These are phyloP conservation scores for Crassisporium funariophilum DNA, from an alignment of 768 basidiomycete species.

Conservation along the genomic window DNA sequence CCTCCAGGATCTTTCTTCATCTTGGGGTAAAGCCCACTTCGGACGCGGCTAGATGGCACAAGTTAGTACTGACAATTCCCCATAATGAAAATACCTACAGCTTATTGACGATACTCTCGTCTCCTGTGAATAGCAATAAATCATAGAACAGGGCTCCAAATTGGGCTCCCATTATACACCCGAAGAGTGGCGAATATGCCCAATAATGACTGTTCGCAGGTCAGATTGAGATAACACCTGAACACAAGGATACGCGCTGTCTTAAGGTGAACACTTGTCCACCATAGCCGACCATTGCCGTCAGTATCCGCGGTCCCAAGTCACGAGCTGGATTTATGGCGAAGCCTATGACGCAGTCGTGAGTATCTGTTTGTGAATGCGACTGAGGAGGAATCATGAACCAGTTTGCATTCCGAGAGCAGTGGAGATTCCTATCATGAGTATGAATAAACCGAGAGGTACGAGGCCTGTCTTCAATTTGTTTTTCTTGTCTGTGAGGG, in stretches of 20 bases:
- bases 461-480: slow-evolving; percentile 52
- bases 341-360: slow-evolving; percentile 26
- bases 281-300: slow-evolving; percentile 71
- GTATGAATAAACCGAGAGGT: slow-evolving; percentile 58
- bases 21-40: no score
- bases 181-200: slow-evolving; percentile 71
- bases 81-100: slow-evolving; percentile 38
- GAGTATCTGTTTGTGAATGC: slow-evolving; percentile 6
- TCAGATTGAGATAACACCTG: slow-evolving; percentile 1
- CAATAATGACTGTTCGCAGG: slow-evolving; percentile 65
- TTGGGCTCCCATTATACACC: slow-evolving; percentile 57
- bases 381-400: slow-evolving; percentile 10
- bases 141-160: slow-evolving; percentile 60
- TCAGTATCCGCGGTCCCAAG: slow-evolving; percentile 63
- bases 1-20: no score
- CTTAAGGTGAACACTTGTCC: slow-evolving; percentile 39
- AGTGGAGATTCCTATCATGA: slow-evolving; percentile 58
- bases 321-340: slow-evolving; percentile 46
- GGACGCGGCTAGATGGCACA: no score
- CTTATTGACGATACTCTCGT: slow-evolving; percentile 54
- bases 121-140: slow-evolving; percentile 55
- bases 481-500: slow-evolving; percentile 55
- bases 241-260: slow-evolving; percentile 31
- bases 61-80: no score
- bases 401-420: slow-evolving; percentile 68